Percentiles rank a stretch among this genome's conserved stretches.
phyloP scores from a whole-genome alignment of 2,329 filamentous ascomycete genomes.

The Beauveria pseudobassiana region DNA sequence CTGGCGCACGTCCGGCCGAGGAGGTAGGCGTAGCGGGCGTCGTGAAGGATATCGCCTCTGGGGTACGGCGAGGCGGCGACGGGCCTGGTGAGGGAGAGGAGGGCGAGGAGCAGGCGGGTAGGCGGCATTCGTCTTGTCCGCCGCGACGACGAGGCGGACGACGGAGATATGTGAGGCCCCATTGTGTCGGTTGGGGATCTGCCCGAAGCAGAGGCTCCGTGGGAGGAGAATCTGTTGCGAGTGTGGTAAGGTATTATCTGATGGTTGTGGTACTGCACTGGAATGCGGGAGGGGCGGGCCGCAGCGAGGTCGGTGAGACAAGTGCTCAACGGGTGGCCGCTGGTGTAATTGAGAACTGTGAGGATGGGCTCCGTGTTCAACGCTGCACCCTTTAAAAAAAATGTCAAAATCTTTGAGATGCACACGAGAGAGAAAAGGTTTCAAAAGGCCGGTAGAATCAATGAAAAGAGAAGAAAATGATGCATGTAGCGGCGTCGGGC shows the following conservation, averaged over 20 bases:
- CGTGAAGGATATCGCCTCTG: conserved; percentile 35
- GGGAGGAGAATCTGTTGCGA: neutral
- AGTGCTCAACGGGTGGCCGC: neutral
- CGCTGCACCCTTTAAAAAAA: neutral
- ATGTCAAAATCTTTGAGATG: neutral
- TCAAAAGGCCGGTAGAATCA: conserved; percentile 5
- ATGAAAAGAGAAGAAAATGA: conserved; percentile 12
- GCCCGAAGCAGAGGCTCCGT: conserved; percentile 1
- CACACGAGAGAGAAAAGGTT: neutral
- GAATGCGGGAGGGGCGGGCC: conserved; percentile 13
- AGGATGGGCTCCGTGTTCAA: neutral
- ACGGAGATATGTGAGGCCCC: conserved; percentile 11
- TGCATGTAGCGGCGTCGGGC: conserved; percentile 16
- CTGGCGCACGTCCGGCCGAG: conserved; percentile 41
- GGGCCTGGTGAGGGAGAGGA: conserved; percentile 25
- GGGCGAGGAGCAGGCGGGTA: conserved; percentile 24
- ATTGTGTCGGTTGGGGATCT: neutral
- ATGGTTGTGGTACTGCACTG: neutral
- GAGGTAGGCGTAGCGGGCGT: conserved; percentile 42
- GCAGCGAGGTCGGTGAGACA: conserved; percentile 3
- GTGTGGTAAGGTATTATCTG: neutral
- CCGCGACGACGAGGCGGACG: neutral
- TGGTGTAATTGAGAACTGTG: no score
- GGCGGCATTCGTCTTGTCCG: conserved; percentile 5
- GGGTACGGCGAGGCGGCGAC: conserved; percentile 40